Evolutionary conservation across 1,139 yeast genomes (phyloP).

Genomic region (Yamadazyma aaseri): DNA sequence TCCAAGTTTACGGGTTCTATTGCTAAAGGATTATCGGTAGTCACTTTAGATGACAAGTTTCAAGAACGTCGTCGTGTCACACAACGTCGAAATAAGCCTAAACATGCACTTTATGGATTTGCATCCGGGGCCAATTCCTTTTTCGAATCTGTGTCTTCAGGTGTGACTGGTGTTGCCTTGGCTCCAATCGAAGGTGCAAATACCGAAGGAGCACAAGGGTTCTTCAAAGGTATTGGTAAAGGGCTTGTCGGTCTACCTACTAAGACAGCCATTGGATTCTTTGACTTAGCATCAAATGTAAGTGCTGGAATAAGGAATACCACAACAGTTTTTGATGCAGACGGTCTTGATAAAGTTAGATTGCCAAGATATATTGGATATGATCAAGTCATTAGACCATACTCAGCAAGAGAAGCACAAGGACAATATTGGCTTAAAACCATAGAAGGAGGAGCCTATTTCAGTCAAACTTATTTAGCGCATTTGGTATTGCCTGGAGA

Average conservation of each 20-base stretch:
- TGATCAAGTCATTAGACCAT: conserved; percentile 72
- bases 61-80: conserved; percentile 78
- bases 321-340: conserved; percentile 85
- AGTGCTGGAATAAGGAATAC: conserved; percentile 94
- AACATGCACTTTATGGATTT: conserved; percentile 86
- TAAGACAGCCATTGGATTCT: conserved; percentile 91
- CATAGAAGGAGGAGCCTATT: conserved; percentile 75
- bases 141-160: conserved; percentile 82
- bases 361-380: conserved; percentile 73
- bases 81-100: conserved; percentile 75
- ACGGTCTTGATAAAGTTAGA: conserved; percentile 76
- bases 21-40: conserved; percentile 91
- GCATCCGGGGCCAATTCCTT: conserved; percentile 88
- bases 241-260: conserved; percentile 96
- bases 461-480: conserved; percentile 75
- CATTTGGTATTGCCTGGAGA: conserved; percentile 82
- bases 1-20: conserved; percentile 91
- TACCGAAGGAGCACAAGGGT: conserved; percentile 78
- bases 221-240: conserved; percentile 88
- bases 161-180: conserved; percentile 84
- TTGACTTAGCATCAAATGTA: conserved; percentile 89
- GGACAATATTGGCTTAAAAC: conserved; percentile 92
- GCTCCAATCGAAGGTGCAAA: conserved; percentile 91
- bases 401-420: conserved; percentile 80
- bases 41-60: conserved; percentile 81